Conservation (phyloP, 2,329 filamentous ascomycete genomes). For the Aspergillus pseudoglaucus region DNA sequence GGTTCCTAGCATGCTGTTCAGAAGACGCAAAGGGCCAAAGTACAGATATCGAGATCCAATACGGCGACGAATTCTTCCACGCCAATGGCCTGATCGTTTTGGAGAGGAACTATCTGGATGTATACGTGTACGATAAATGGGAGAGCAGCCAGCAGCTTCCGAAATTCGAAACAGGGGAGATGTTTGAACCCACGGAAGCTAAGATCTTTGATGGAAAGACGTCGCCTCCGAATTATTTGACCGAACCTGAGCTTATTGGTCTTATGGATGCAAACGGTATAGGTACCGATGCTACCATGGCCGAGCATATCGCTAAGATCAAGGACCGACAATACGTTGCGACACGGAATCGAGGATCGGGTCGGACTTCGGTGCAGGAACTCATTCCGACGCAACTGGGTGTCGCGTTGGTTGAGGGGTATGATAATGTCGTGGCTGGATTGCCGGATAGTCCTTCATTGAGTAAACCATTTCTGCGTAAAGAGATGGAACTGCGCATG, state of each 20-base stretch:
- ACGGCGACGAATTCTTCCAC: constrained; percentile 75
- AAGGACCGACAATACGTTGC: constrained; percentile 82
- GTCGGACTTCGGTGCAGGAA: constrained; percentile 58
- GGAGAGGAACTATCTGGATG: constrained; percentile 86
- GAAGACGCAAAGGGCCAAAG: constrained; percentile 84
- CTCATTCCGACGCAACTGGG: constrained; percentile 91
- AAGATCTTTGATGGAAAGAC: constrained; percentile 90
- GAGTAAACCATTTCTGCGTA: constrained; percentile 90
- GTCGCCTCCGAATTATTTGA: constrained; percentile 73
- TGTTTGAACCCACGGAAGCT: constrained; percentile 81
- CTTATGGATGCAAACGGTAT: constrained; percentile 99
- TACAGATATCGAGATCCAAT: constrained; percentile 77
- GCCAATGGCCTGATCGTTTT: constrained; percentile 78
- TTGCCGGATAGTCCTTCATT: constrained; percentile 60
- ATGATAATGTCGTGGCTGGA: constrained; percentile 88
- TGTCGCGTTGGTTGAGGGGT: constrained; percentile 85
- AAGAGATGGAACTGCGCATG: constrained; percentile 98
- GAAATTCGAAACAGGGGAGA: constrained; percentile 69
- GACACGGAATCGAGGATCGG: constrained; percentile 49
- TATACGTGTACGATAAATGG: constrained; percentile 97
- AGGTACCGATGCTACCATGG: constrained; percentile 97
- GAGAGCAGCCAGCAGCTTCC: constrained; percentile 79
- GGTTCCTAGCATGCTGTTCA: constrained; percentile 92
- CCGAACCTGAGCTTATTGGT: constrained; percentile 89
- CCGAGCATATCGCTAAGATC: constrained; percentile 94